phyloP scores from a whole-genome alignment of 2,329 filamentous ascomycete species.

The Endothia cerciana region DNA sequence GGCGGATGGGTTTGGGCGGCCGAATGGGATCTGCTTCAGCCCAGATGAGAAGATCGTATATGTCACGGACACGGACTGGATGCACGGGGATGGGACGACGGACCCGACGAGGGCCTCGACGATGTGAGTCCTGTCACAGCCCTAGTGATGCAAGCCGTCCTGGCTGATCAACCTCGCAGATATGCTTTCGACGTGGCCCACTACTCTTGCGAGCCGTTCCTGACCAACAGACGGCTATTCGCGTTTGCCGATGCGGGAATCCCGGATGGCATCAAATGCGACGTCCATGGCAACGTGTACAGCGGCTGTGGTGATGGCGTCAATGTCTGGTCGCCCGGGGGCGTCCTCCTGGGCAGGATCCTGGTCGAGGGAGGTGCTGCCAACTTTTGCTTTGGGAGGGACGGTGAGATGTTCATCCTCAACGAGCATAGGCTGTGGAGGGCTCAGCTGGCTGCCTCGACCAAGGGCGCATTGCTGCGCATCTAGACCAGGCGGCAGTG shows the following conservation, averaged over 20 bases:
- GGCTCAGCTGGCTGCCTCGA: constrained; percentile 38
- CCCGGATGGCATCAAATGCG: constrained; percentile 53
- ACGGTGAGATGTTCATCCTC: constrained; percentile 49
- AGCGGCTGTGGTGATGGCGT: constrained; percentile 53
- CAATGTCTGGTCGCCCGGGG: constrained; percentile 51
- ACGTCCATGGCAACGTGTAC: constrained; percentile 52
- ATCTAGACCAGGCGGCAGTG: constrained; percentile 12
- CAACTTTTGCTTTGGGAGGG: constrained; percentile 52
- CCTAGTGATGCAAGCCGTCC: background rate
- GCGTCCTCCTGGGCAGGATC: constrained; percentile 51
- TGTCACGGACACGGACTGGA: constrained; percentile 47
- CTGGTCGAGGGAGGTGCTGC: constrained; percentile 46
- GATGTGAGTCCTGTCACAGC: constrained; percentile 34
- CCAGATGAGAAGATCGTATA: constrained; percentile 50
- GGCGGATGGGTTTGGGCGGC: constrained; percentile 52
- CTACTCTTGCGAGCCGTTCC: constrained; percentile 40
- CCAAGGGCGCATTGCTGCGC: constrained; percentile 35
- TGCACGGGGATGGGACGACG: constrained; percentile 40
- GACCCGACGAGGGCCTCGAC: constrained; percentile 33
- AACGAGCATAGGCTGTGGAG: constrained; percentile 51
- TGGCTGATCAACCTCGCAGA: constrained; percentile 29
- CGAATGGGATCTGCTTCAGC: constrained; percentile 51
- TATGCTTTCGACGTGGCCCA: constrained; percentile 42
- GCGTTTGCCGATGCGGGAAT: constrained; percentile 52
- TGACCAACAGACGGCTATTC: constrained; percentile 54